phyloP scores from a whole-genome alignment of 805 yeast species.

The Starmerella vaccinii region DNA sequence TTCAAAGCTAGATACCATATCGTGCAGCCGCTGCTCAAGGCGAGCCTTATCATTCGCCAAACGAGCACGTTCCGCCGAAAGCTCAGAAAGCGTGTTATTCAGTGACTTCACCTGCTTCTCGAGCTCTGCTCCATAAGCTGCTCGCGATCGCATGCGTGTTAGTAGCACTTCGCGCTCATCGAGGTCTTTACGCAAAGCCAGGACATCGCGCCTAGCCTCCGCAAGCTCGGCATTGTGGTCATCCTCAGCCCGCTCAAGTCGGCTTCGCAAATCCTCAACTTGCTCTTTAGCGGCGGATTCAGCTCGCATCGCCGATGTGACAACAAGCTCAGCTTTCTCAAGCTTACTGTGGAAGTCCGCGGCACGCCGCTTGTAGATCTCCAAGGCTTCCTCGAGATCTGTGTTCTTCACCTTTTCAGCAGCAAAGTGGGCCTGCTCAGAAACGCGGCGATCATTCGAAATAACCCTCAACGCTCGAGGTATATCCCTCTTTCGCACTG shows the following conservation, averaged over 20 bases:
- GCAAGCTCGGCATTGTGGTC: conserved; percentile 11
- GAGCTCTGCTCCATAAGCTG: conserved; percentile 7
- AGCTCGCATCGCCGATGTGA: conserved; percentile 50
- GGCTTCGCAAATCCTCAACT: conserved; percentile 9
- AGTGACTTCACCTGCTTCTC: conserved; percentile 43
- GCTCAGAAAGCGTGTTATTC: conserved; percentile 49
- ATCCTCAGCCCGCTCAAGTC: conserved; percentile 12
- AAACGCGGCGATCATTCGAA: conserved; percentile 23
- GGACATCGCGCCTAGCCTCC: conserved; percentile 6
- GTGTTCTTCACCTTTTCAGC: conserved; percentile 45
- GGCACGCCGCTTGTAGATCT: conserved; percentile 58
- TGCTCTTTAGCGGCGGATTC: conserved; percentile 48
- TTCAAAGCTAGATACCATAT: conserved; percentile 35
- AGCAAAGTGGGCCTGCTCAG: conserved; percentile 45
- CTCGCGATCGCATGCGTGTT: conserved; percentile 4
- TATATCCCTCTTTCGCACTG: conserved; percentile 13
- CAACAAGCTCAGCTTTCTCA: conserved; percentile 69
- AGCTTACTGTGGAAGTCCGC: conserved; percentile 63
- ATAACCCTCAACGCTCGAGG: conserved; percentile 17
- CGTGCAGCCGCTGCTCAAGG: conserved; percentile 39
- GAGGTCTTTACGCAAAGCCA: conserved; percentile 7
- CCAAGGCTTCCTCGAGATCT: conserved; percentile 46
- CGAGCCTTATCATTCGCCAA: conserved; percentile 42
- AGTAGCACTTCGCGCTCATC: conserved; percentile 14
- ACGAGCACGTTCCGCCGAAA: conserved; percentile 53